Evolutionary conservation across 1,139 yeast species (phyloP), one percentile per base, ranked within the genome.

Genomic region (Kazachstania sp.): DNA sequence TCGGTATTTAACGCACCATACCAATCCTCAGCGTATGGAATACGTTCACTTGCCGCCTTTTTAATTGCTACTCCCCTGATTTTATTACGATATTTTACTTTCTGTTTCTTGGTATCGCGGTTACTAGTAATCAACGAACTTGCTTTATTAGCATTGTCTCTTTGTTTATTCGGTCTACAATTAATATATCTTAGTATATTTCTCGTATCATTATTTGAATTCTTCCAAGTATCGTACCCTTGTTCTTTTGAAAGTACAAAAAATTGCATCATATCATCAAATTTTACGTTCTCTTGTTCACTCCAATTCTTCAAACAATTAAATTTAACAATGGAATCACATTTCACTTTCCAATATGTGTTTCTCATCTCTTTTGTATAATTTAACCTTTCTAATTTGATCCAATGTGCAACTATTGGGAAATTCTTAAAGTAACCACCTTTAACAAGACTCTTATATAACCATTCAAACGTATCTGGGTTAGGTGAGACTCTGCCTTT

Each of bases 381-480:
- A 11, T 45, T 39, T 26, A 37, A 38, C 26, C 51, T 47, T 16
- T 46, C 32, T 11, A 43, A 30, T 19, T 49, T 46, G 6, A 60
- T 31, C 42, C 50, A 54, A 34, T 52, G 41, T 6, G 55, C 50
- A 12, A 64, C 44, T 1, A 56, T 50, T 0, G 55, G 36, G 28
- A 62, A 59, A 39, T 65, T 59, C 19, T 55, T 49, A 15, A 63
- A 60, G 38, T 62, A 58, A 0, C 69, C 71, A 32, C 65, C 57
- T 23, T 59, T 59, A 2, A 65, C 64, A 4, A 68, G 41, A 7
- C 65, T 45, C 45, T 68, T 68, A 56, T 67, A 66, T 2, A 70
- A 49, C 44, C 66, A 50, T 18, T 62, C 64, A 43, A 68, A 68
- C 0, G 64, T 53, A 2, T 56, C 57, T 15, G 49, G 45, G 44